Evolutionary conservation across 2,329 filamentous ascomycete species (phyloP), one percentile per base, ranked within the genome.

Genomic region (Alternaria solani): DNA sequence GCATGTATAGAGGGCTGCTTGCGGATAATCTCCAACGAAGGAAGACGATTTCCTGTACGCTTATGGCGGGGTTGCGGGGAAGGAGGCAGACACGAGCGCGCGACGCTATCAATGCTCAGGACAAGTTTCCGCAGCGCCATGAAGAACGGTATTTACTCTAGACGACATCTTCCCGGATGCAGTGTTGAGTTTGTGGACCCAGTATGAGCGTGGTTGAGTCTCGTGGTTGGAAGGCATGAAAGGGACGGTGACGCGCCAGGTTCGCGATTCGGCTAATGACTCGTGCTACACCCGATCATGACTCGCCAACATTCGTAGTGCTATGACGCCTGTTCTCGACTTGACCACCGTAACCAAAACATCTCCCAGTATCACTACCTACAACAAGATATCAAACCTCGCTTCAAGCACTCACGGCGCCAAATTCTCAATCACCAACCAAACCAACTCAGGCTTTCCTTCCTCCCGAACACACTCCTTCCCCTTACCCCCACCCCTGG

Each of bases 361-460:
- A 36, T 36, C 12, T 36, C 12, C 14, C 14, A 36, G 32, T 14
- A 14, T n/a, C 16, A n/a, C 34, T 38, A n/a, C 8, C 34, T 34
- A 38, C 8, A n/a, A 8, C 7, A n/a, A 4, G 32, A 12, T 5
- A 14, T n/a, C 34, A n/a, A n/a, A n/a, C n/a, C n/a, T n/a, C n/a
- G n/a, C 16, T 38, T 3, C 16, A 38, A 38, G 16, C 34, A n/a
- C 34, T 38, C 34, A 38, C 34, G 42, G 58, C 7, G 43, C 68
- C 43, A 73, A 44, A 65, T 76, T 74, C 63, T 74, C 71, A 53
- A 76, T 55, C 48, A 76, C 68, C 55, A 76, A 39, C 74, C 73
- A 76, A 25, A 75, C 63, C 65, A 71, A 57, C n/a, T 36, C 39
- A 36, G 32, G 32, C 14, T 66, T 62, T 36, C 30, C 49, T 20